A percentile compares a stretch with the other conserved stretches of the same genome.
These are phyloP conservation scores for Bipolaris bicolor DNA, from an alignment of 2,329 filamentous ascomycete species.

Conservation along the genomic window DNA sequence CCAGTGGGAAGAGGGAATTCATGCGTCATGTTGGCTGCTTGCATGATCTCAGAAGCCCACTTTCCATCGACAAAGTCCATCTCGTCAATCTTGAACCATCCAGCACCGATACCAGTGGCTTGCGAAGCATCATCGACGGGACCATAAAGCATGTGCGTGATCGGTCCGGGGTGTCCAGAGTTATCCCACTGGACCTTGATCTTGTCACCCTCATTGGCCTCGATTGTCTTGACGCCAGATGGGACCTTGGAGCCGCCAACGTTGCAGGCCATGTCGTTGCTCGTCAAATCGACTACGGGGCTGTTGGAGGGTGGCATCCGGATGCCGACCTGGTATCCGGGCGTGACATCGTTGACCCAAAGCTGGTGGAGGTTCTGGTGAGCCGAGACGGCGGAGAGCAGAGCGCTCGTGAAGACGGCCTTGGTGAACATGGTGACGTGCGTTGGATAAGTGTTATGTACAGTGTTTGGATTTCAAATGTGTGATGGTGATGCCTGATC, in stretches of 20 bases:
- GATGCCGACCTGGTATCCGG: constrained; percentile 42
- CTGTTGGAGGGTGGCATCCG: constrained; percentile 45
- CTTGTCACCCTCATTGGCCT: constrained; percentile 36
- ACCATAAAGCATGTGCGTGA: constrained; percentile 45
- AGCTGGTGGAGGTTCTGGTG: constrained; percentile 44
- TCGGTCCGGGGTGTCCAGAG: constrained; percentile 45
- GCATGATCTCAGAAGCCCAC: constrained; percentile 47
- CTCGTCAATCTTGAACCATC: constrained; percentile 50
- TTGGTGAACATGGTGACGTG: constrained; percentile 42
- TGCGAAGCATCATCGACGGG: constrained; percentile 62
- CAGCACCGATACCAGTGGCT: constrained; percentile 39
- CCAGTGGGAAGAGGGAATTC: constrained; percentile 50
- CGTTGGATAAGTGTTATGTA: constrained; percentile 16
- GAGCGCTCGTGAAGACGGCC: constrained; percentile 31
- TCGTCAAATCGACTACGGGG: constrained; percentile 42
- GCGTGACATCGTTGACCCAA: constrained; percentile 40
- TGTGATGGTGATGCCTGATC: constrained; percentile 29
- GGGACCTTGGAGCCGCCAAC: constrained; percentile 38
- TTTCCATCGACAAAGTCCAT: constrained; percentile 35
- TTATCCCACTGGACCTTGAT: constrained; percentile 45
- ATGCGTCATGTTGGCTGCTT: constrained; percentile 46
- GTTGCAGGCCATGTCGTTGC: constrained; percentile 45
- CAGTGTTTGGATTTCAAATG: constrained; percentile 7
- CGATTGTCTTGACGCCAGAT: constrained; percentile 36
- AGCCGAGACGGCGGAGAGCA: constrained; percentile 38